Percentiles rank a stretch among this genome's conserved stretches.
Conservation (phyloP, 2,329 filamentous ascomycete species). For the Penicillium sp. region DNA sequence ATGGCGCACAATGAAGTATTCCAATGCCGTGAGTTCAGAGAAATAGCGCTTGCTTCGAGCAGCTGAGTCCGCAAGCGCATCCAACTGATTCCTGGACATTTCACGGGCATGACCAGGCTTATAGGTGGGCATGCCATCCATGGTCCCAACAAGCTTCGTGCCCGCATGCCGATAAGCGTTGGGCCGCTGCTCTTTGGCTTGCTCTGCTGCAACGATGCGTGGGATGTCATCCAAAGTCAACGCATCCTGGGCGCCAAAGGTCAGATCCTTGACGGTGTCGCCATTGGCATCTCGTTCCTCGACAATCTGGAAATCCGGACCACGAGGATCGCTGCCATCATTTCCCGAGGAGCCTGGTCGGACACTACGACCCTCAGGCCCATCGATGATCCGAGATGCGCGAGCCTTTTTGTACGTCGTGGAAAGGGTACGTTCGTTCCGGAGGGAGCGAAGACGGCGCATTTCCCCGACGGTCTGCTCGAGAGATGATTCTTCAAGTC, state of each 20-base stretch:
- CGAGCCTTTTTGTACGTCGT: constrained; percentile 87
- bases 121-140: constrained; percentile 58
- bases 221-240: constrained; percentile 95
- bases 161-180: constrained; percentile 72
- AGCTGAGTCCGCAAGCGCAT: constrained; percentile 48
- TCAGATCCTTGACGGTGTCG: constrained; percentile 68
- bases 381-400: constrained; percentile 87
- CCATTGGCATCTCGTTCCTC: constrained; percentile 68
- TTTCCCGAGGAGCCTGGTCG: constrained; percentile 67
- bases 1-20: constrained; percentile 96
- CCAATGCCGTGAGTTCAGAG: constrained; percentile 86
- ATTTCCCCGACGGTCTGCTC: constrained; percentile 97
- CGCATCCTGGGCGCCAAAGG: constrained; percentile 84
- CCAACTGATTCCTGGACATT: constrained; percentile 52
- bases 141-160: constrained; percentile 58
- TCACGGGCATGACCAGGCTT: constrained; percentile 64
- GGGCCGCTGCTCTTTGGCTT: constrained; percentile 82
- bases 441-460: constrained; percentile 80
- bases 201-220: constrained; percentile 88
- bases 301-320: constrained; percentile 66
- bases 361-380: constrained; percentile 62
- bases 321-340: constrained; percentile 48
- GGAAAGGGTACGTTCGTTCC: constrained; percentile 88
- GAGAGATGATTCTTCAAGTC: constrained; percentile 65
- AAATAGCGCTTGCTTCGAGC: constrained; percentile 74